These are phyloP conservation scores for Mycotypha africana DNA, from an alignment of 371 early-diverging fungal species.

Conservation along the genomic window DNA sequence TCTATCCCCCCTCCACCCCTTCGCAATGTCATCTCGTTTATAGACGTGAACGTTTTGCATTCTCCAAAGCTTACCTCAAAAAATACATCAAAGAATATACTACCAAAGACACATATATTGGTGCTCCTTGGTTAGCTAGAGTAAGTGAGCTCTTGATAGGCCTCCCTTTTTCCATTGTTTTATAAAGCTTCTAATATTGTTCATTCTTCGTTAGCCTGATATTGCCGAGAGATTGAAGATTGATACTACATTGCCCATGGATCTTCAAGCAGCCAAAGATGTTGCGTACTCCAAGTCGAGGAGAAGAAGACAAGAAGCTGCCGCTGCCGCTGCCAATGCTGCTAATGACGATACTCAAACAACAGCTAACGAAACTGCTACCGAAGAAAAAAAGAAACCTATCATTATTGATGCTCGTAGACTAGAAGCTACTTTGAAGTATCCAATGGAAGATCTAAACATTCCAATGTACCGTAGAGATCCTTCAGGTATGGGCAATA, in stretches of 20 bases:
- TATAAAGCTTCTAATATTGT: neutral
- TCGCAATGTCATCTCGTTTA: no score
- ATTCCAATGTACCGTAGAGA: conserved; percentile 33
- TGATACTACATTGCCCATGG: conserved; percentile 42
- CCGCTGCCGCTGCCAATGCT: neutral
- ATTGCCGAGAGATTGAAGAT: conserved; percentile 43
- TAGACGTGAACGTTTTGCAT: conserved; percentile 63
- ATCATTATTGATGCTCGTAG: conserved; percentile 17
- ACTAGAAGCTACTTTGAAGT: conserved; percentile 39
- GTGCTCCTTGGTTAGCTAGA: conserved; percentile 71
- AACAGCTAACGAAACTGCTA: conserved; percentile 9
- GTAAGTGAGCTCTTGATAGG: conserved; percentile 22
- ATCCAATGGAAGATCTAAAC: conserved; percentile 60
- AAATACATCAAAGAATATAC: conserved; percentile 66
- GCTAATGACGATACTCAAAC: no score
- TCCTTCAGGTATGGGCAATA: conserved; percentile 20
- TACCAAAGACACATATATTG: conserved; percentile 59
- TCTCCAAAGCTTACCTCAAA: conserved; percentile 66
- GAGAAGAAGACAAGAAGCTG: conserved; percentile 25
- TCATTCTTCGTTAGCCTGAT: neutral
- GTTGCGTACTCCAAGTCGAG: conserved; percentile 39
- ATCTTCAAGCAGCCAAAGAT: conserved; percentile 41
- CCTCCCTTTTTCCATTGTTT: neutral
- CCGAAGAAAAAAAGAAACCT: conserved; percentile 8
- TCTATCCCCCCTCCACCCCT: no score